Evolutionary conservation across 192 early-diverging fungal genomes (phyloP).

Genomic region (Ramicandelaber brevisporus): DNA sequence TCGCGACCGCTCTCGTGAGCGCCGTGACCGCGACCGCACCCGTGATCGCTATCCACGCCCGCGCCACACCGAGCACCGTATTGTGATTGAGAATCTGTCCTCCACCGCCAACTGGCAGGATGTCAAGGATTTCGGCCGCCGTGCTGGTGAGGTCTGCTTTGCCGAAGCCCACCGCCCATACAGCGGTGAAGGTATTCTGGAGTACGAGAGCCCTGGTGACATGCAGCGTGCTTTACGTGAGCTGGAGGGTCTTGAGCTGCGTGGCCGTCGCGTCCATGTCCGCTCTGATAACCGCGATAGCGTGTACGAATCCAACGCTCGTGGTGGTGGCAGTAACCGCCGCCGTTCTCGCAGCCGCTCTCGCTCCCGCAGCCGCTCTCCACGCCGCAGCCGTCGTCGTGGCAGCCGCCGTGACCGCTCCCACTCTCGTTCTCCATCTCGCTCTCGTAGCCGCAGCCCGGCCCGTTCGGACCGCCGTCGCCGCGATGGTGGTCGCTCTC

Average conservation of each 20-base stretch:
- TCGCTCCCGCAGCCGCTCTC: background rate
- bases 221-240: slow-evolving; percentile 64
- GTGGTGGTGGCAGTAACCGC: background rate
- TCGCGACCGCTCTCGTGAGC: slow-evolving; percentile 14
- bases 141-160: slow-evolving; percentile 83
- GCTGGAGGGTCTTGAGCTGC: slow-evolving; percentile 50
- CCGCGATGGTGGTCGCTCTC: slow-evolving; percentile 9
- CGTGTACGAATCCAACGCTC: background rate
- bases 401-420: slow-evolving; percentile 9
- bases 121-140: slow-evolving; percentile 87
- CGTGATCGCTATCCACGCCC: slow-evolving; percentile 7
- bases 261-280: slow-evolving; percentile 33
- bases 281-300: slow-evolving; percentile 24
- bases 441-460: slow-evolving; percentile 21
- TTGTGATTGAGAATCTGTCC: slow-evolving; percentile 61
- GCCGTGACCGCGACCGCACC: slow-evolving; percentile 19
- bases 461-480: too few species aligned
- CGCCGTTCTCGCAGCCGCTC: background rate
- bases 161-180: slow-evolving; percentile 67
- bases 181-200: slow-evolving; percentile 72
- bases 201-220: slow-evolving; percentile 56
- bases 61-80: slow-evolving; percentile 30
- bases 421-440: slow-evolving; percentile 11
- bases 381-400: background rate
- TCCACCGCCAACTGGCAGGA: slow-evolving; percentile 77